Percentiles rank a stretch among this genome's conserved stretches.
Evolutionary conservation across 768 basidiomycete genomes (phyloP).

Genomic region (Suillus lakei): DNA sequence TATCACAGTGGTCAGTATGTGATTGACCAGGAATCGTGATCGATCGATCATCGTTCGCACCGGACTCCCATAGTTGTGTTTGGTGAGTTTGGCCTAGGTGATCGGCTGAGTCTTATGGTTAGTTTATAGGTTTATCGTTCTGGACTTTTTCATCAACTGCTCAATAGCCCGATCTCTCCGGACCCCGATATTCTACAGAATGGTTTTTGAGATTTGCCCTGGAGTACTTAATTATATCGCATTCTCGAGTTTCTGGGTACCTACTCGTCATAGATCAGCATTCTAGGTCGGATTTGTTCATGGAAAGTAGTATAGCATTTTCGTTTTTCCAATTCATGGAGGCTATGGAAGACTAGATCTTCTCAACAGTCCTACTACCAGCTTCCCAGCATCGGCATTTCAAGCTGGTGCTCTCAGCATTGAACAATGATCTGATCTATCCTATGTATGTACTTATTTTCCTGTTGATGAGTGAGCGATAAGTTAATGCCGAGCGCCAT

Average conservation of each 20-base stretch:
- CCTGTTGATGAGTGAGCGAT: not conserved
- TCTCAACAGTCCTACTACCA: not conserved
- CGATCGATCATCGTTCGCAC: not conserved
- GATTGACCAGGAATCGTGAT: not conserved
- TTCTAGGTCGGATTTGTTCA: not conserved
- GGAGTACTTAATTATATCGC: not conserved
- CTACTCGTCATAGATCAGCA: not conserved
- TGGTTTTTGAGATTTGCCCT: not conserved
- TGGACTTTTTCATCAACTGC: not conserved
- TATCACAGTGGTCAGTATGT: not conserved
- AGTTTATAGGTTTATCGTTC: not conserved
- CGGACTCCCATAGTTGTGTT: not conserved
- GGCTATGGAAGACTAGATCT: not conserved
- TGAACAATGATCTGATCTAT: no score
- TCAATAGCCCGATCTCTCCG: not conserved
- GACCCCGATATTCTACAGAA: not conserved
- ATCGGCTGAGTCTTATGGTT: not conserved
- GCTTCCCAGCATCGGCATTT: not conserved
- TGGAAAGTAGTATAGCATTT: no score
- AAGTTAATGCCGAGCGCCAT: not conserved
- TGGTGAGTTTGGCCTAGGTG: not conserved
- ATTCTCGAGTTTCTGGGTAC: not conserved
- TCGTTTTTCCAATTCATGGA: not conserved
- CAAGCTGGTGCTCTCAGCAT: no score
- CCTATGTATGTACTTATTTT: no score